Base-by-base conservation (phyloP, 441 rosid species). In the Gossypium trilobum region DNA sequence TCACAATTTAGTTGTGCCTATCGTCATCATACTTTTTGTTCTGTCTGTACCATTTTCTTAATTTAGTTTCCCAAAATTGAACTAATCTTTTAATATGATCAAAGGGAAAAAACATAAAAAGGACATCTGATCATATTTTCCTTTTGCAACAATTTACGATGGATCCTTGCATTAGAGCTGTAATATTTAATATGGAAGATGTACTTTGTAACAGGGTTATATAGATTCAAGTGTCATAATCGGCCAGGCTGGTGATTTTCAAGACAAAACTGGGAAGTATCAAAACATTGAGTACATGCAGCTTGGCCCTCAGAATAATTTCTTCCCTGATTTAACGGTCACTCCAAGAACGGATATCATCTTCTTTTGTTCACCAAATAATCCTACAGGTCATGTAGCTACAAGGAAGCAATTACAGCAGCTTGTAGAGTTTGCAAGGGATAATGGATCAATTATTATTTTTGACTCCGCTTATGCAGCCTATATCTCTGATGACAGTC, bases 291-390 rank as follows among this genome's bases (percentile, higher is more conserved):
- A 79, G 64, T 86, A 90, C 77, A 82, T 87, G 90, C 80, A 79
- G 57, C 86, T 91, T 42, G 82, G 77, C 0, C 82, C 86, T 16
- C 61, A 78, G 27, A 90, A 82, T 61, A 78, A 84, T 46, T 86
- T 88, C 75, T 88, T 90, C 69, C 93, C 93, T 4, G 85, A 87
- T 64, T 70, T 90, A 60, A 2, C 76, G 7, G 73, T 25, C 42
- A 78, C 83, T 4, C 61, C 83, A 59, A 86, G 89, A 71, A 83
- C 90, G 16, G 91, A 90, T 79, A 78, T 87, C 46, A 88, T 88
- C 74, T 90, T 88, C 85, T 90, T 90, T 66, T 90, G 93, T 75
- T 90, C 93, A 39, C 93, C 91, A 50, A 88, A 87, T 74, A 90
- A 90, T 77, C 96, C 91, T 3, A 90, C 93, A 42, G 93, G 93